Base-by-base conservation (phyloP, 169 alveolate genomes). In the Fabrea salina region DNA sequence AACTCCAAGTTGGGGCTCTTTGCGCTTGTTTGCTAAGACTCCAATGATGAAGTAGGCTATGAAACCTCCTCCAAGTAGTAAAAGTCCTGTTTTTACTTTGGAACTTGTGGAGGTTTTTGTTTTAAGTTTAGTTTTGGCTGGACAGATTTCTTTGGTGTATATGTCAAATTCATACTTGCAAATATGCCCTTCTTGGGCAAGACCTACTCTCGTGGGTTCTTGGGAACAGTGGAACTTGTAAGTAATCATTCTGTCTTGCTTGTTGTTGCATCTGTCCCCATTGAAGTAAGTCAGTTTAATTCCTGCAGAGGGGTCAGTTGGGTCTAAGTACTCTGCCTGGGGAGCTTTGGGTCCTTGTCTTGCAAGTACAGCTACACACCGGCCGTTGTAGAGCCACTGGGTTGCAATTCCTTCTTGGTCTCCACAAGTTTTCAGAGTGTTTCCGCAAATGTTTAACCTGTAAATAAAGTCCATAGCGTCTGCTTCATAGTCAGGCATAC, bases 321-420 rank as follows among this genome's bases (percentile, higher is more conserved):
- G 53, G 5, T 58, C 33, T 58, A 58, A 27, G n/a, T 58, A 58
- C 25, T 30, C 6, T 37, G 37, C 58, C 19, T 19, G 19, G 33
- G 76, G 76, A 8, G 51, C 35, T n/a, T 19, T 22, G 0, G 56
- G 56, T 6, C 57, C 56, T n/a, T 66, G 57, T 27, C 76, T 25
- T 16, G 39, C 76, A 5, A 66, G 76, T 27, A 66, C 57, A 8
- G 76, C 51, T 7, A 66, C 57, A 37, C 76, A 66, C 39, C 56
- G 19, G 5, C 76, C 76, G 19, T 39, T n/a, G 33, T 66, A 39
- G n/a, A 22, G 27, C 76, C 76, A 66, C 40, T 66, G 57, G n/a
- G 76, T 37, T 13, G 76, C 76, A 22, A 66, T 66, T 19, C 58
- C 30, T 33, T 19, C 37, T 0, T 66, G 58, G 32, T 25, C 57